Percentiles rank a stretch among this genome's conserved stretches.
Evolutionary conservation across 2,329 filamentous ascomycete species (phyloP).

Genomic region (Xylariales sp.): DNA sequence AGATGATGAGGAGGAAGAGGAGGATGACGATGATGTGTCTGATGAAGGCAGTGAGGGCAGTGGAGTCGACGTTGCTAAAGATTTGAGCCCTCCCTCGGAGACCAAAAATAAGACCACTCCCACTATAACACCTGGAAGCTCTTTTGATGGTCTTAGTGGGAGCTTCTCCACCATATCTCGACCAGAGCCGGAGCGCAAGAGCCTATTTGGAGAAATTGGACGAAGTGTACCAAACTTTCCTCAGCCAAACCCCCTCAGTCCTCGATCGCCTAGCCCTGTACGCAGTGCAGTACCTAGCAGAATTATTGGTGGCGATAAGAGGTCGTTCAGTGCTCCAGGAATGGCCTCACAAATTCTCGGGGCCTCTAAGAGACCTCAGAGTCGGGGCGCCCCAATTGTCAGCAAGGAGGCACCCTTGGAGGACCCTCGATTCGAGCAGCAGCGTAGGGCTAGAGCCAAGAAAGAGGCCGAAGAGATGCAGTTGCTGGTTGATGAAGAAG

Average conservation of each 20-base stretch:
- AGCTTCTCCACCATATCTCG: conserved; percentile 43
- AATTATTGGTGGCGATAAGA: conserved; percentile 43
- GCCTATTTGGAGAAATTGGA: conserved; percentile 52
- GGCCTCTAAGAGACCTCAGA: conserved; percentile 29
- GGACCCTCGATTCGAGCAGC: conserved; percentile 45
- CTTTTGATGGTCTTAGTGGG: conserved; percentile 46
- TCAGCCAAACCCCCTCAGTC: conserved; percentile 51
- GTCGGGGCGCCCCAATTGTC: conserved; percentile 33
- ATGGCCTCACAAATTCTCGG: conserved; percentile 52
- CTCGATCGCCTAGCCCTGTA: conserved; percentile 69
- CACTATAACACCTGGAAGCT: conserved; percentile 53
- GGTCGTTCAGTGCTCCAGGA: conserved; percentile 58
- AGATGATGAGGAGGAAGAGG: conserved; percentile 36
- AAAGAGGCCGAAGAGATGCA: conserved; percentile 54
- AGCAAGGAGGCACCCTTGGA: conserved; percentile 33
- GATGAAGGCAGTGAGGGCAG: conserved; percentile 51
- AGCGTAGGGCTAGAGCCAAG: conserved; percentile 47
- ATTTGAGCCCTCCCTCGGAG: conserved; percentile 50
- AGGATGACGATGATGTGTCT: conserved; percentile 43
- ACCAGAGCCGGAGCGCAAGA: conserved; percentile 37
- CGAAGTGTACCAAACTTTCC: conserved; percentile 49
- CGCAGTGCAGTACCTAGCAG: conserved; percentile 52
- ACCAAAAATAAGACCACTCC: conserved; percentile 38
- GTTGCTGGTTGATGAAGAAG: conserved; percentile 62
- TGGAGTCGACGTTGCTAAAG: conserved; percentile 61